Percentiles rank a stretch among this genome's conserved stretches.
phyloP scores from a whole-genome alignment of 1,139 yeast species.

The Zygoascus sp. region DNA sequence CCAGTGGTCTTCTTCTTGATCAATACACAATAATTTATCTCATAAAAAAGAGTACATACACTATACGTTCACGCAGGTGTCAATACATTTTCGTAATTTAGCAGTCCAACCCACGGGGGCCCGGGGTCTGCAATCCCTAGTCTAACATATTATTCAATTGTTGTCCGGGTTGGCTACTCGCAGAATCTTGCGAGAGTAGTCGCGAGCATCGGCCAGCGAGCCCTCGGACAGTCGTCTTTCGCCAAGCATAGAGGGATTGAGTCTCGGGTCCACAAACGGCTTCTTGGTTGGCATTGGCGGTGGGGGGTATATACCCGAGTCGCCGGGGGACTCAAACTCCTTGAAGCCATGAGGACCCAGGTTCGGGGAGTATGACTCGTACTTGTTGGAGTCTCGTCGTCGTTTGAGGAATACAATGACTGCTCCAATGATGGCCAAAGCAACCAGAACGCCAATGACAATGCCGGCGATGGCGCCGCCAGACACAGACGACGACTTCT shows the following conservation, averaged over 20 bases:
- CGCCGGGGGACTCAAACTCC: constrained; percentile 22
- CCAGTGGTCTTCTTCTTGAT: too few species aligned
- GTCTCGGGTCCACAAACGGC: constrained; percentile 53
- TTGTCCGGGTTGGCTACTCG: constrained; percentile 72
- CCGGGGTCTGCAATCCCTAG: not conserved
- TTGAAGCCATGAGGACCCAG: constrained; percentile 25
- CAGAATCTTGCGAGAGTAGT: constrained; percentile 65
- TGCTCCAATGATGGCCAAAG: constrained; percentile 43
- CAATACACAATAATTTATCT: not conserved
- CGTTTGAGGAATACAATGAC: constrained; percentile 44
- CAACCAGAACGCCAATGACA: constrained; percentile 31
- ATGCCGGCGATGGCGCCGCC: constrained; percentile 35
- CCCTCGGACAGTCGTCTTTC: constrained; percentile 72
- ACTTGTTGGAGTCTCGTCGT: constrained; percentile 45
- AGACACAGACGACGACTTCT: constrained; percentile 31
- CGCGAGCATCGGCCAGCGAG: constrained; percentile 72
- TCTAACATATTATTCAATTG: constrained; percentile 11
- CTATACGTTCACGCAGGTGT: not conserved
- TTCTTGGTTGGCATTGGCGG: constrained; percentile 15
- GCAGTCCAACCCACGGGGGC: not conserved
- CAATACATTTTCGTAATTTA: constrained; percentile 2
- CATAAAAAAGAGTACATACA: not conserved
- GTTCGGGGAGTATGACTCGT: constrained; percentile 39
- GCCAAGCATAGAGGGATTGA: constrained; percentile 67
- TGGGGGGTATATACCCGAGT: constrained; percentile 20